phyloP scores from a whole-genome alignment of 208 protist species.

The Trichomonas tenax region DNA sequence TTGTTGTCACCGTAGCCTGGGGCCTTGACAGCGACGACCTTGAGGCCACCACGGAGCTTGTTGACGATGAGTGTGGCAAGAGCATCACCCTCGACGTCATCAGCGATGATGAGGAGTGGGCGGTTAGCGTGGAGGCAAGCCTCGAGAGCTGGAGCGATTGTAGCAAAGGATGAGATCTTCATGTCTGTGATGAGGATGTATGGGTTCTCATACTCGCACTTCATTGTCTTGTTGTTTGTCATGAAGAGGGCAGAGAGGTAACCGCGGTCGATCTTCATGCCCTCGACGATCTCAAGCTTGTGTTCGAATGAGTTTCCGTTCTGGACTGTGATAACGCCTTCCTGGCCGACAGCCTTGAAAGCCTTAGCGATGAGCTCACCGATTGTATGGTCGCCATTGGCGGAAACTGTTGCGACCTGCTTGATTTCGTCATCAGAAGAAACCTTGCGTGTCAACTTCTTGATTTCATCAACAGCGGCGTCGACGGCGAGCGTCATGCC shows the following conservation, averaged over 20 bases:
- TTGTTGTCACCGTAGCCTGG: constrained; percentile 97
- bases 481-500: constrained; percentile 90
- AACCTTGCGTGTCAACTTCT: constrained; percentile 67
- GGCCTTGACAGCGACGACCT: constrained; percentile 69
- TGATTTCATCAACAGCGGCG: constrained; percentile 53
- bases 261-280: constrained; percentile 57
- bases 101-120: constrained; percentile 93
- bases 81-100: constrained; percentile 91
- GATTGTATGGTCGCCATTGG: constrained; percentile 92
- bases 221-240: constrained; percentile 84
- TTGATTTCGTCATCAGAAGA: constrained; percentile 78
- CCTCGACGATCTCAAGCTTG: constrained; percentile 71
- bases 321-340: constrained; percentile 95
- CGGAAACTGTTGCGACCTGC: constrained; percentile 94
- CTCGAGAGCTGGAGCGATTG: constrained; percentile 42
- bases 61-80: constrained; percentile 77
- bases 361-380: constrained; percentile 86
- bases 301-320: constrained; percentile 90
- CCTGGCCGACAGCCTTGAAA: constrained; percentile 94
- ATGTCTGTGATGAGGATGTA: constrained; percentile 76
- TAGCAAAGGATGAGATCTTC: constrained; percentile 66
- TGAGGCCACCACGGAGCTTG: constrained; percentile 58
- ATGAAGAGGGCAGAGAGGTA: constrained; percentile 96
- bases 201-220: constrained; percentile 74
- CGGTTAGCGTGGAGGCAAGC: constrained; percentile 39